Conservation (phyloP, 495 filamentous ascomycete species). For the Evansstolkia leycettana region DNA sequence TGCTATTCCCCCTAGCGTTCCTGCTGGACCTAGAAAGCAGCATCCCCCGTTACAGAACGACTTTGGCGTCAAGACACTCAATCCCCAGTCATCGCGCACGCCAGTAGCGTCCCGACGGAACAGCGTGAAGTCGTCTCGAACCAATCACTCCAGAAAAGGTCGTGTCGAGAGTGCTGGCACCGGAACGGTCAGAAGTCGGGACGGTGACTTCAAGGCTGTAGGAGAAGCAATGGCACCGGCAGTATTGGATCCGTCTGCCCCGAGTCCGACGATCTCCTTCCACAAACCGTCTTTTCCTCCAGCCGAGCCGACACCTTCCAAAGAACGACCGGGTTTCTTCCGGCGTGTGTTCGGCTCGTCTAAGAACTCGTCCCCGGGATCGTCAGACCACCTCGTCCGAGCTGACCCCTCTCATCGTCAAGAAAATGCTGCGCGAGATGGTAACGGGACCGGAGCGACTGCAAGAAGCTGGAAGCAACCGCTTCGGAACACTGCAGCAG, state of each 20-base stretch:
- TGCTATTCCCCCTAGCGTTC: constrained; percentile 79
- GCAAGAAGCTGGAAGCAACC: constrained; percentile 15
- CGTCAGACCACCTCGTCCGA: constrained; percentile 7
- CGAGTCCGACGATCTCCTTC: constrained; percentile 40
- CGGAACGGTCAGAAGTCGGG: constrained; percentile 17
- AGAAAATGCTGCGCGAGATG: constrained; percentile 18
- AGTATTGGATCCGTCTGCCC: constrained; percentile 32
- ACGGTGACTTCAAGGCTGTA: constrained; percentile 14
- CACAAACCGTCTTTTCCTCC: constrained; percentile 32
- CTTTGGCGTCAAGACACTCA: constrained; percentile 27
- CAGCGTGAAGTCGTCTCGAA: constrained; percentile 52
- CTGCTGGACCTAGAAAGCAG: constrained; percentile 56
- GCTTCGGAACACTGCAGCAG: constrained; percentile 13
- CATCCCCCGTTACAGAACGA: constrained; percentile 11
- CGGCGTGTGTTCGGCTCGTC: constrained; percentile 71
- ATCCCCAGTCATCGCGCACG: constrained; percentile 31
- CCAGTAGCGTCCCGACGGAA: constrained; percentile 39
- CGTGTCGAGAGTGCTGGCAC: constrained; percentile 30
- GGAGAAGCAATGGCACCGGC: constrained; percentile 15
- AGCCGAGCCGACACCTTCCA: constrained; percentile 23
- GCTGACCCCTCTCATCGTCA: constrained; percentile 14
- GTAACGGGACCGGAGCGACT: constrained; percentile 7
- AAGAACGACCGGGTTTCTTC: constrained; percentile 82
- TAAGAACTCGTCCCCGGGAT: constrained; percentile 22
- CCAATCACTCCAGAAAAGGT: constrained; percentile 18